Evolutionary conservation across 1,139 yeast genomes (phyloP).

Genomic region (Yamadazyma triangularis): DNA sequence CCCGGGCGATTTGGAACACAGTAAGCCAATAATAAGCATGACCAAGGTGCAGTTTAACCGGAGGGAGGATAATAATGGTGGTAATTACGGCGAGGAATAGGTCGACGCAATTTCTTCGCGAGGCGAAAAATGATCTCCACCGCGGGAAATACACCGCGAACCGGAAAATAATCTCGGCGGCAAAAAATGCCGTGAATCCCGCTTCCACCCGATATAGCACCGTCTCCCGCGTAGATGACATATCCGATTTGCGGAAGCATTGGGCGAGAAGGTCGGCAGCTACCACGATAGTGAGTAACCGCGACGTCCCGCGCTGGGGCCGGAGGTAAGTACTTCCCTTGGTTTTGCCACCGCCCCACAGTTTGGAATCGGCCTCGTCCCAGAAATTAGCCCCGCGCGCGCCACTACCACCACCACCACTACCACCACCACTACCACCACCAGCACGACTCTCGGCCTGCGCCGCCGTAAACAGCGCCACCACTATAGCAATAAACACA

Average conservation of each 20-base stretch:
- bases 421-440: too few species aligned
- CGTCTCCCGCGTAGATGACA: constrained; percentile 22
- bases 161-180: constrained; percentile 59
- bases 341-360: too few species aligned
- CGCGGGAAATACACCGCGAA: constrained; percentile 55
- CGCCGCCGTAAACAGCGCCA: constrained; percentile 56
- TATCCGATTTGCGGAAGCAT: constrained; percentile 35
- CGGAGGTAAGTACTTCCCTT: too few species aligned
- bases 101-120: constrained; percentile 59
- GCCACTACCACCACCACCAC: too few species aligned
- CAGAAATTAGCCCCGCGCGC: constrained; percentile 27
- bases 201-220: constrained; percentile 45
- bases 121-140: constrained; percentile 55
- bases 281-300: constrained; percentile 48
- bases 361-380: constrained; percentile 20
- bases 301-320: too few species aligned
- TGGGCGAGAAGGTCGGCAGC: constrained; percentile 47
- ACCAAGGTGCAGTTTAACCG: constrained; percentile 45
- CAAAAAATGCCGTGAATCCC: constrained; percentile 46
- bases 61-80: constrained; percentile 50
- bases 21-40: constrained; percentile 76
- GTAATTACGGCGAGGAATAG: constrained; percentile 57
- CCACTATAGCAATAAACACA: constrained; percentile 81
- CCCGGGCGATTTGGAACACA: constrained; percentile 66
- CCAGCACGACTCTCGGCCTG: too few species aligned